Evolutionary conservation across 805 yeast species (phyloP).

Genomic region (Zygosaccharomyces bisporus): DNA sequence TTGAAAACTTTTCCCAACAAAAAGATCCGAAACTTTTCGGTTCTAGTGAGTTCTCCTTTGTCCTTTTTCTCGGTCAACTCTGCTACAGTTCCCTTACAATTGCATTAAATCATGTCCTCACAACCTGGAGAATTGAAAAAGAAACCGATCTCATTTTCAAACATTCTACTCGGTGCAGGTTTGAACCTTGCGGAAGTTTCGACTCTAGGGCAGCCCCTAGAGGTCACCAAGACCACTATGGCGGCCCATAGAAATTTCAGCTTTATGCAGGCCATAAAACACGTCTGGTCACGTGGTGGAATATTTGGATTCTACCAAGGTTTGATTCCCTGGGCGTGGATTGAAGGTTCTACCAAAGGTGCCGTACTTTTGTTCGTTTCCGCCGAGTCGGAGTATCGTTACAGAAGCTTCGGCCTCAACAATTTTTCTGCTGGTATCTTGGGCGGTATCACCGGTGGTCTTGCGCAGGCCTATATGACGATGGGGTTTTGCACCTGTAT

Average conservation of each 20-base stretch:
- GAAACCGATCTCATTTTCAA: conserved; percentile 83
- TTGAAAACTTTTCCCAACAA: not conserved
- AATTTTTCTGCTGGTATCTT: conserved; percentile 84
- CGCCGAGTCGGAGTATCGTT: conserved; percentile 83
- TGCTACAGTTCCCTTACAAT: not conserved
- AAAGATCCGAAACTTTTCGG: not conserved
- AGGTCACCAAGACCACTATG: conserved; percentile 95
- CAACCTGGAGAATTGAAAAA: conserved; percentile 47
- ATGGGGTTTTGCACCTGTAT: conserved; percentile 99
- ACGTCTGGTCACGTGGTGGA: conserved; percentile 94
- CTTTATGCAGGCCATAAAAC: conserved; percentile 60
- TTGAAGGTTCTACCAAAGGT: conserved; percentile 98
- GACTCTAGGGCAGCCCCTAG: conserved; percentile 94
- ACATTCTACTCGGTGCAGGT: conserved; percentile 90
- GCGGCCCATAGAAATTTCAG: conserved; percentile 86
- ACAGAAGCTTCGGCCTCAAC: conserved; percentile 58
- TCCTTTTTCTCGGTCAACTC: not conserved
- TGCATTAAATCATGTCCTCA: conserved; percentile 9
- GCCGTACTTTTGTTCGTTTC: conserved; percentile 91
- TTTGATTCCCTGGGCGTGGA: conserved; percentile 99
- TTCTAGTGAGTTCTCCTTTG: not conserved
- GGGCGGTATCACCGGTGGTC: conserved; percentile 95
- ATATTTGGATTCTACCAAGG: conserved; percentile 92
- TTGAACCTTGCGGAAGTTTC: conserved; percentile 90
- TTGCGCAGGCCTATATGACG: conserved; percentile 92